phyloP scores from a whole-genome alignment of 495 filamentous ascomycete species.

The Penicillium pulvis region DNA sequence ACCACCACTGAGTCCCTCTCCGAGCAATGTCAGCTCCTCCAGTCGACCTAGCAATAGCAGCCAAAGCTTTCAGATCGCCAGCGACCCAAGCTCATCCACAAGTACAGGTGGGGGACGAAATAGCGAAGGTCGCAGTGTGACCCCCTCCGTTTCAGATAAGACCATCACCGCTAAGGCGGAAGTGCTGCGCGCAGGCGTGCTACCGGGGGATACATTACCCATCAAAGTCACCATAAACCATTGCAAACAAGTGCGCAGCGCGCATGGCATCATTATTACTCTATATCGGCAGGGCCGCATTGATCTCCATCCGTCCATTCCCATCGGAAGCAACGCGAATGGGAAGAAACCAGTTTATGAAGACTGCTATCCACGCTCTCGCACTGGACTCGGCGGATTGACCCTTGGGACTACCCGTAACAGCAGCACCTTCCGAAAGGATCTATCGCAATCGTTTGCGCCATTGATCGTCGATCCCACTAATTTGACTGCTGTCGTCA shows the following conservation, averaged over 20 bases:
- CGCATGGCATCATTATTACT: slow-evolving; percentile 91
- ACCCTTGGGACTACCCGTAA: slow-evolving; percentile 80
- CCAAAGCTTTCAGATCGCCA: slow-evolving; percentile 52
- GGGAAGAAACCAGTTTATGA: slow-evolving; percentile 73
- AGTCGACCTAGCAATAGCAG: slow-evolving; percentile 62
- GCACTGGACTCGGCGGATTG: slow-evolving; percentile 73
- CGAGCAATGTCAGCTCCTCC: slow-evolving; percentile 65
- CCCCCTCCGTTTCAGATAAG: slow-evolving; percentile 51
- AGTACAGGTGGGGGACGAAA: slow-evolving; percentile 41
- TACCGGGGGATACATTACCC: slow-evolving; percentile 81
- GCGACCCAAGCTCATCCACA: slow-evolving; percentile 38
- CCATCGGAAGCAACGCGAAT: slow-evolving; percentile 59
- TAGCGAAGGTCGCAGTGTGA: slow-evolving; percentile 46
- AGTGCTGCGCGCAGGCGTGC: slow-evolving; percentile 76
- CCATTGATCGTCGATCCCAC: slow-evolving; percentile 83
- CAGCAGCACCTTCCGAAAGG: slow-evolving; percentile 89
- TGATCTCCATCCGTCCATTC: slow-evolving; percentile 76
- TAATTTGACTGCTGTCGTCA: slow-evolving; percentile 75
- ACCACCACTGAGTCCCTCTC: slow-evolving; percentile 56
- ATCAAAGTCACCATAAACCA: slow-evolving; percentile 83
- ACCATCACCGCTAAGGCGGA: slow-evolving; percentile 89
- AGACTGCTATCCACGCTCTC: slow-evolving; percentile 77
- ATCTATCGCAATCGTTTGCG: slow-evolving; percentile 81
- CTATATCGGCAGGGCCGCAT: slow-evolving; percentile 90
- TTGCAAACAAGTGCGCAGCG: slow-evolving; percentile 80